Evolutionary conservation across 23 red algal genomes (phyloP), one percentile per base, ranked within the genome.

Genomic region (Pyropia yezoensis): DNA sequence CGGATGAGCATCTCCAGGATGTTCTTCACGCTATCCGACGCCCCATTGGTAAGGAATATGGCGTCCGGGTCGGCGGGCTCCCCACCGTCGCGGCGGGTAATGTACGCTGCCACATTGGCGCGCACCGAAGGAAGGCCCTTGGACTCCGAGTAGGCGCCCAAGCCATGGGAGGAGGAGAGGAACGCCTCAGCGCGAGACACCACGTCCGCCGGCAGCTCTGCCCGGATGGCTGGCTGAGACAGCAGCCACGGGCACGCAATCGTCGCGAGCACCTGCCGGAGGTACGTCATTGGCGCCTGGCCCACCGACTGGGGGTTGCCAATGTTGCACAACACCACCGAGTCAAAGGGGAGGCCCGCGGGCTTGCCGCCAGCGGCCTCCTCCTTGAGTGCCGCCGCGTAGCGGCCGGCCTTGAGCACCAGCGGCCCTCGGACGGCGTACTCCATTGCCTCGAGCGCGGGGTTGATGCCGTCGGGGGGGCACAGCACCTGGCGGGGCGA

Each of bases 351-450:
- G 29, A 90, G 67, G 17, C 51, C 66, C 6, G 52, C 59, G 11
- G 74, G 59, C 17, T 26, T 34, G 8, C 50, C 53, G 51, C 60
- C 21, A 1, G 33, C 32, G 29, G 50, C 71, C 18, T 24, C 24
- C 23, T 60, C 50, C 65, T 79, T 78, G 45, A 49, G 18, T 33
- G 52, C 61, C 19, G 29, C 66, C 51, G 73, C 67, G 25, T 76
- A 33, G 28, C 80, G 65, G 18, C 75, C 72, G 18, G 92, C 92
- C 49, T 74, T 69, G 11, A 73, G 77, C 28, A 83, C 77, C 26
- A 96, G 61, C 24, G 79, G 69, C 26, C 92, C 92, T 29, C 92
- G 80, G 32, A 96, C 92, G 1, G 92, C 83, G 56, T 96, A 96
- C 61, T 96, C 65, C 78, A 83, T 83, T 25, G 49, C 26, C 65